Evolutionary conservation across 495 filamentous ascomycete species (phyloP).

Genomic region (Tuber indicum): DNA sequence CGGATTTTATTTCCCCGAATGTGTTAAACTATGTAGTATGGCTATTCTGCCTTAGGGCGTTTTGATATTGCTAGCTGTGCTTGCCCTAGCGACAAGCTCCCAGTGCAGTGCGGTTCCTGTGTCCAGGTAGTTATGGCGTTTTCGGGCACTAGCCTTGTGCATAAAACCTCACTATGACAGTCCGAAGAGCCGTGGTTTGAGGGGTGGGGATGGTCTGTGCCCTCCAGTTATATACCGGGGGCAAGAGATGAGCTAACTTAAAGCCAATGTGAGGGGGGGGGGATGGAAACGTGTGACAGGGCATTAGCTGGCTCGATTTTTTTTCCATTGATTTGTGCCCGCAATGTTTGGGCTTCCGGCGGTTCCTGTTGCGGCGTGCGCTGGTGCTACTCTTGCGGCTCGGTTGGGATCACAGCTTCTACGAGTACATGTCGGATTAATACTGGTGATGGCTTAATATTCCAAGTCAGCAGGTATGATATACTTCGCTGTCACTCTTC

Average conservation of each 20-base stretch:
- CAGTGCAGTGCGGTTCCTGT: not conserved
- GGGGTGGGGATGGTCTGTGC: not conserved
- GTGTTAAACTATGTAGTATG: not conserved
- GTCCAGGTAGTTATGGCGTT: not conserved
- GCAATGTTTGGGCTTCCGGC: not conserved
- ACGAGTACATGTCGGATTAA: constrained; percentile 24
- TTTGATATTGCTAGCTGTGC: not conserved
- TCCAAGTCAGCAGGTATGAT: constrained; percentile 48
- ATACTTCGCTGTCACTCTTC: not conserved
- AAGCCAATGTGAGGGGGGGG: not conserved
- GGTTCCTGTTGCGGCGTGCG: not conserved
- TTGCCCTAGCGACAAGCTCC: not conserved
- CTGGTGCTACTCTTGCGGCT: constrained; percentile 14
- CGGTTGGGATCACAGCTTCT: constrained; percentile 39
- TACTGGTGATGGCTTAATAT: constrained; percentile 43
- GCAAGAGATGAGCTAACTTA: not conserved
- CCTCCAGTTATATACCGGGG: not conserved
- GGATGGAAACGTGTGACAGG: not conserved
- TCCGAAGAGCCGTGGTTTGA: not conserved
- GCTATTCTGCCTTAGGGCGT: not conserved
- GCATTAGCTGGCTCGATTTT: not conserved
- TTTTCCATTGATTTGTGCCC: not conserved
- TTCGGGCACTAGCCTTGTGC: not conserved
- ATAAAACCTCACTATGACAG: not conserved
- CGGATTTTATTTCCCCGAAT: not conserved